Evolutionary conservation across 208 protist genomes (phyloP).

Genomic region (Acanthamoeba royreba): DNA sequence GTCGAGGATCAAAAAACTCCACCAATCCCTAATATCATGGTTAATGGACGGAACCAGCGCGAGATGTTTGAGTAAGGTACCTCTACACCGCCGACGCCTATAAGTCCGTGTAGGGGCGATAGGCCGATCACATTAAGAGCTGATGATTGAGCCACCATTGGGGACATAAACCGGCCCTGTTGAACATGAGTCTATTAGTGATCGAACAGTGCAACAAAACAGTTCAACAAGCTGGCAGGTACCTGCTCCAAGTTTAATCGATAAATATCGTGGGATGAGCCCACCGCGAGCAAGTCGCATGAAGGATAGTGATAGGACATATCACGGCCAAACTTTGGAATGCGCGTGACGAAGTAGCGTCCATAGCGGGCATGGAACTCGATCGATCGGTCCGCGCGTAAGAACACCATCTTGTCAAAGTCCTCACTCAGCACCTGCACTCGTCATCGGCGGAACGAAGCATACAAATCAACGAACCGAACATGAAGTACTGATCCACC

Average conservation of each 20-base stretch:
- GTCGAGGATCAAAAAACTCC: slow-evolving; percentile 65
- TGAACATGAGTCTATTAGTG: too few relatives aligned
- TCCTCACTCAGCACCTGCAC: slow-evolving; percentile 70
- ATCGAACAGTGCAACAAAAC: too few relatives aligned
- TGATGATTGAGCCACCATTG: slow-evolving; percentile 26
- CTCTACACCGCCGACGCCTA: slow-evolving; percentile 14
- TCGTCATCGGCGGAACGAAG: slow-evolving; percentile 50
- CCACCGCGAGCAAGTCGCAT: slow-evolving; percentile 61
- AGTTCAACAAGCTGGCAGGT: too few relatives aligned
- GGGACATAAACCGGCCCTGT: slow-evolving; percentile 57
- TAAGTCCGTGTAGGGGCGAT: slow-evolving; percentile 48
- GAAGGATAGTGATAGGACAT: slow-evolving; percentile 56
- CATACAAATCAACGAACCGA: too few relatives aligned
- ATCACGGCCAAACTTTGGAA: slow-evolving; percentile 65
- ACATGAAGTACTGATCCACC: too few relatives aligned
- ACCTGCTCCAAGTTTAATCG: slow-evolving; percentile 60
- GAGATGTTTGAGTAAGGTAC: not conserved
- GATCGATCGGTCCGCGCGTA: slow-evolving; percentile 70
- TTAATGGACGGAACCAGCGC: not conserved
- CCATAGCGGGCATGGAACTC: slow-evolving; percentile 80
- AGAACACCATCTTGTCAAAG: slow-evolving; percentile 73
- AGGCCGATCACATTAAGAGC: slow-evolving; percentile 47
- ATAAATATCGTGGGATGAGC: slow-evolving; percentile 53
- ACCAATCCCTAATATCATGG: slow-evolving; percentile 20
- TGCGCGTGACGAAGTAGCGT: slow-evolving; percentile 67